These are phyloP conservation scores for Eucalyptus curtisii DNA, from an alignment of 345 rosid genomes.

Conservation along the genomic window DNA sequence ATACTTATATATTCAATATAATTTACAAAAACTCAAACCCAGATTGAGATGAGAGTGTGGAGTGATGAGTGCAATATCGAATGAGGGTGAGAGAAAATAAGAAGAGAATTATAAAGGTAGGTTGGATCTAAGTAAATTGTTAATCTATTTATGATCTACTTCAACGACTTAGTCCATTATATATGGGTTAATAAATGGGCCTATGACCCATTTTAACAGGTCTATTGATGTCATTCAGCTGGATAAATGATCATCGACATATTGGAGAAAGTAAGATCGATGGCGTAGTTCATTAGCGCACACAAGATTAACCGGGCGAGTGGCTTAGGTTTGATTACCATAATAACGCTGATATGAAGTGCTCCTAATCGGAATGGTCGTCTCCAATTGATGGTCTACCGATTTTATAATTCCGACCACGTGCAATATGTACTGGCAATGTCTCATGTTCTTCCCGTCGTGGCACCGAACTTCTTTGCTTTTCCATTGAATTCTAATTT, in stretches of 20 bases:
- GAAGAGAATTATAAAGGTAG: too few species aligned
- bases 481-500: neutral
- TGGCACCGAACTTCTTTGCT: neutral
- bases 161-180: fast-evolving
- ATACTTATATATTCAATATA: too few species aligned
- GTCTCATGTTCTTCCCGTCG: neutral
- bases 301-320: neutral
- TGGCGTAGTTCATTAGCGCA: neutral
- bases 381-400: neutral
- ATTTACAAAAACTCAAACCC: too few species aligned
- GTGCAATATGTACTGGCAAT: neutral
- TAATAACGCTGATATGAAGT: neutral
- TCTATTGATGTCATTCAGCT: neutral
- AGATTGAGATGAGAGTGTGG: too few species aligned
- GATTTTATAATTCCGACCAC: neutral
- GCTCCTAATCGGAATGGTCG: neutral
- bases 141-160: too few species aligned
- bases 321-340: neutral
- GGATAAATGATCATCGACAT: neutral
- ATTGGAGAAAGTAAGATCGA: neutral
- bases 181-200: too few species aligned
- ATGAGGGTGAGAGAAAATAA: too few species aligned
- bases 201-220: too few species aligned
- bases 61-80: too few species aligned
- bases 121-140: too few species aligned